Evolutionary conservation across 495 filamentous ascomycete genomes (phyloP).

Genomic region (Xylaria longipes): DNA sequence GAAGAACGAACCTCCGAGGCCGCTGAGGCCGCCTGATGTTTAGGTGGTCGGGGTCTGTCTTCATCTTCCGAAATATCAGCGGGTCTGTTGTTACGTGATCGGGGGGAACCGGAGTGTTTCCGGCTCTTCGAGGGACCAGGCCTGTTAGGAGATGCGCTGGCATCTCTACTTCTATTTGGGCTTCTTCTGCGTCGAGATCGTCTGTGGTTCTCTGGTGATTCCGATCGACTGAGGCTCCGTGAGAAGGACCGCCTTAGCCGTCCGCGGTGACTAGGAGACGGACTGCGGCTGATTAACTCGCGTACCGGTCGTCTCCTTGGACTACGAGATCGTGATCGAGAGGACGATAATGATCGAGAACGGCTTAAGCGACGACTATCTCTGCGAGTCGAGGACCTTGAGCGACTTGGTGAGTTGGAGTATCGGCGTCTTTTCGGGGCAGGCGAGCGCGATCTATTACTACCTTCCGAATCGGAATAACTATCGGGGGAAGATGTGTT

Average conservation of each 20-base stretch:
- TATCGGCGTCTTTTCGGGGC: conserved; percentile 41
- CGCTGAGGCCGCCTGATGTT: conserved; percentile 37
- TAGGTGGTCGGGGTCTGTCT: conserved; percentile 53
- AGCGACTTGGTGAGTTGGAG: conserved; percentile 42
- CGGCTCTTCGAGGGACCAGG: conserved; percentile 50
- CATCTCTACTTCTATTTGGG: conserved; percentile 28
- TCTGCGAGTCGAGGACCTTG: conserved; percentile 43
- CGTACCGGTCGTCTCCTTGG: conserved; percentile 51
- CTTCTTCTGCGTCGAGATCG: conserved; percentile 31
- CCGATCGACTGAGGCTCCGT: conserved; percentile 46
- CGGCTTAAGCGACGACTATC: conserved; percentile 41
- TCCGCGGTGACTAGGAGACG: conserved; percentile 42
- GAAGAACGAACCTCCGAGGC: conserved; percentile 50
- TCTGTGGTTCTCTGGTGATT: conserved; percentile 46
- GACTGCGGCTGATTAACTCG: conserved; percentile 49
- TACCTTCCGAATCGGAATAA: conserved; percentile 32
- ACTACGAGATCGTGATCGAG: conserved; percentile 33
- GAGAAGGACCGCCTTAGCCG: conserved; percentile 52
- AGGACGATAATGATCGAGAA: conserved; percentile 55
- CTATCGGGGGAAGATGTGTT: conserved; percentile 38
- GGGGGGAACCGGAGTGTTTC: conserved; percentile 45
- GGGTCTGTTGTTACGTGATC: conserved; percentile 50
- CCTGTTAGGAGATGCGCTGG: conserved; percentile 27
- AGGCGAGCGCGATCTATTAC: conserved; percentile 40
- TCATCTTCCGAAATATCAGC: conserved; percentile 71